These are phyloP conservation scores for Chytriomyces confervae DNA, from an alignment of 192 early-diverging fungal species.

Conservation along the genomic window DNA sequence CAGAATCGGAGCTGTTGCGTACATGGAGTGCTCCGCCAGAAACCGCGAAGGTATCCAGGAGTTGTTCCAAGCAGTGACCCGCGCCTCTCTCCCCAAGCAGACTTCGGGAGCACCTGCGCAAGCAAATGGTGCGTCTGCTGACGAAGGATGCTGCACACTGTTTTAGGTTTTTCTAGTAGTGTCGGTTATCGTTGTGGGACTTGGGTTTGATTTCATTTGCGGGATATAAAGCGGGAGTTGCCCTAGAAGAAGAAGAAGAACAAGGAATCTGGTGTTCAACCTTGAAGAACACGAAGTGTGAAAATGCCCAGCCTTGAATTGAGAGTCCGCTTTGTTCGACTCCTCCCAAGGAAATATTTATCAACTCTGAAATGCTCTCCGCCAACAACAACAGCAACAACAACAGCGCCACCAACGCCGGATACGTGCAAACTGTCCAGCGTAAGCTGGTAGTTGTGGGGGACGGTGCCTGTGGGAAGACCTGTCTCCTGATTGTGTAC, in stretches of 20 bases:
- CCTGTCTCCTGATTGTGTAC: slow-evolving; percentile 59
- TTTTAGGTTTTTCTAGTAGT: background rate
- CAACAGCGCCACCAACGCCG: no score
- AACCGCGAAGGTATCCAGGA: slow-evolving; percentile 65
- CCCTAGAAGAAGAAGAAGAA: no score
- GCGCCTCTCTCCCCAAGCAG: slow-evolving; percentile 9
- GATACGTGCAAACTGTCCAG: background rate
- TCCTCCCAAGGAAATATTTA: background rate
- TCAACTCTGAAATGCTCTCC: background rate
- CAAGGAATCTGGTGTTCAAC: no score
- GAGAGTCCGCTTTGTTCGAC: no score
- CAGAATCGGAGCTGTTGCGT: slow-evolving; percentile 79
- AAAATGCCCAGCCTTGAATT: no score
- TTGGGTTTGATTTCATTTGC: no score
- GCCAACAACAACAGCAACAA: background rate
- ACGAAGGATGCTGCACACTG: background rate
- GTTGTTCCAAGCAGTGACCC: background rate
- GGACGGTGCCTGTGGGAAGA: slow-evolving; percentile 65
- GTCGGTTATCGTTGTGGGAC: no score
- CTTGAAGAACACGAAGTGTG: no score
- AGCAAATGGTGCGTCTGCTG: background rate
- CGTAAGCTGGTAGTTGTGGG: slow-evolving; percentile 63
- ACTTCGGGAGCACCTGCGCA: background rate
- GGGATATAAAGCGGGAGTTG: no score
- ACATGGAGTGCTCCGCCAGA: slow-evolving; percentile 80